Conservation (phyloP, 2,329 filamentous ascomycete genomes). For the Colletotrichum australisinense region DNA sequence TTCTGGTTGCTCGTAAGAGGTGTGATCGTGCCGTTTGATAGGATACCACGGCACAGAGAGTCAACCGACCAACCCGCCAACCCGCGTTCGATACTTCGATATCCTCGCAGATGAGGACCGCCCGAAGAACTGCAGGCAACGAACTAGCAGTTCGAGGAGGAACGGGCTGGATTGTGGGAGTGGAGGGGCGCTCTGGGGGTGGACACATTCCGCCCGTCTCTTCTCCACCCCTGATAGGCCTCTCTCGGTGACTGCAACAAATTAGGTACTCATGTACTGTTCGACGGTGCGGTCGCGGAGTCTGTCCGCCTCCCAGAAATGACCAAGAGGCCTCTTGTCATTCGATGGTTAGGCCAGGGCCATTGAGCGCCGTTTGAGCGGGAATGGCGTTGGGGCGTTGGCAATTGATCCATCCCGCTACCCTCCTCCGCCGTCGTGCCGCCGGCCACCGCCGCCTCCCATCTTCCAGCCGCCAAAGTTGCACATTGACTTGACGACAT, state of each 20-base stretch:
- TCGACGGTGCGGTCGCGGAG: neutral
- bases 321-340: neutral
- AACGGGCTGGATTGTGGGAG: conserved; percentile 3
- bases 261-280: neutral
- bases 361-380: neutral
- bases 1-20: neutral
- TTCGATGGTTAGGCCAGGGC: neutral
- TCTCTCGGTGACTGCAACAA: conserved; percentile 16
- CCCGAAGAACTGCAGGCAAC: neutral
- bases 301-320: neutral
- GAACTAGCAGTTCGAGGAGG: neutral
- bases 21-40: conserved; percentile 13
- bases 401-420: conserved; percentile 23
- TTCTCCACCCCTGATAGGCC: conserved; percentile 31
- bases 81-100: conserved; percentile 4
- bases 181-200: conserved; percentile 13
- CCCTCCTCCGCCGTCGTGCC: neutral
- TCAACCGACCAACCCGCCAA: neutral
- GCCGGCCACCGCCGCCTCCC: conserved; percentile 1
- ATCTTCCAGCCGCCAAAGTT: neutral
- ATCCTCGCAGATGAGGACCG: neutral
- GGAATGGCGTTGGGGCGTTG: neutral
- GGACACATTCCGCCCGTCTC: neutral
- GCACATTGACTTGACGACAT: neutral
- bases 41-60: conserved; percentile 6